Percentiles rank a stretch among this genome's conserved stretches.
Evolutionary conservation across 1,139 yeast species (phyloP).

Genomic region (Yarrowia galli): DNA sequence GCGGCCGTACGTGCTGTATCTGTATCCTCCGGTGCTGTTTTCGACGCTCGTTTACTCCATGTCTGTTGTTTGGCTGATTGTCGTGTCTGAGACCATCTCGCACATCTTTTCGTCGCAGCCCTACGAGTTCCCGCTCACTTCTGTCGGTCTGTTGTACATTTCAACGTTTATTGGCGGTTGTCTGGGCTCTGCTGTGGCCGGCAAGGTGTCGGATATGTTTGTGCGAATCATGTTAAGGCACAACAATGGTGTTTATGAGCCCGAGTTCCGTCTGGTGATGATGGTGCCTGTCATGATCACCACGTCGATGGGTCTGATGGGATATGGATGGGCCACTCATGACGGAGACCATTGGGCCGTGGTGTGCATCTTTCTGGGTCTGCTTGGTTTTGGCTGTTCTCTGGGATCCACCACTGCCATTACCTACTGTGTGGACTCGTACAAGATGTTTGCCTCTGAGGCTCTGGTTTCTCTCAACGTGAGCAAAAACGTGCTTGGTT

Average conservation of each 20-base stretch:
- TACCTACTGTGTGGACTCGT: conserved; percentile 66
- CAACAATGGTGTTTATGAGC: conserved; percentile 66
- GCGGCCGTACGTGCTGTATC: conserved; percentile 61
- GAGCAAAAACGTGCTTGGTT: conserved; percentile 63
- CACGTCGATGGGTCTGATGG: conserved; percentile 62
- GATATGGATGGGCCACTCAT: conserved; percentile 67
- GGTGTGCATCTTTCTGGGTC: conserved; percentile 63
- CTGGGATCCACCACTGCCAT: conserved; percentile 69
- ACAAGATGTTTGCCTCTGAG: conserved; percentile 66
- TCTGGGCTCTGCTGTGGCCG: conserved; percentile 63
- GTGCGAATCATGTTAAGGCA: conserved; percentile 51
- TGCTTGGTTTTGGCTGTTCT: conserved; percentile 65
- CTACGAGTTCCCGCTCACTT: conserved; percentile 58
- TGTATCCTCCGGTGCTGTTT: conserved; percentile 63
- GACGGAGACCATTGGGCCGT: conserved; percentile 63
- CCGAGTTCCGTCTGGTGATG: conserved; percentile 67
- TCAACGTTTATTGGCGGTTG: conserved; percentile 68
- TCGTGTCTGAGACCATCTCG: conserved; percentile 64
- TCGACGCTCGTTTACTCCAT: conserved; percentile 62
- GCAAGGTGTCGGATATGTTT: conserved; percentile 59
- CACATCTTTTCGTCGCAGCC: conserved; percentile 58
- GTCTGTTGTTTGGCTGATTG: conserved; percentile 70
- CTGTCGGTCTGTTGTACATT: conserved; percentile 64
- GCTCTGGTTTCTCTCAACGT: conserved; percentile 64
- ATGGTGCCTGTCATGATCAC: conserved; percentile 59